Conservation (phyloP, 2,329 filamentous ascomycete genomes). For the Penicillium polonicum region DNA sequence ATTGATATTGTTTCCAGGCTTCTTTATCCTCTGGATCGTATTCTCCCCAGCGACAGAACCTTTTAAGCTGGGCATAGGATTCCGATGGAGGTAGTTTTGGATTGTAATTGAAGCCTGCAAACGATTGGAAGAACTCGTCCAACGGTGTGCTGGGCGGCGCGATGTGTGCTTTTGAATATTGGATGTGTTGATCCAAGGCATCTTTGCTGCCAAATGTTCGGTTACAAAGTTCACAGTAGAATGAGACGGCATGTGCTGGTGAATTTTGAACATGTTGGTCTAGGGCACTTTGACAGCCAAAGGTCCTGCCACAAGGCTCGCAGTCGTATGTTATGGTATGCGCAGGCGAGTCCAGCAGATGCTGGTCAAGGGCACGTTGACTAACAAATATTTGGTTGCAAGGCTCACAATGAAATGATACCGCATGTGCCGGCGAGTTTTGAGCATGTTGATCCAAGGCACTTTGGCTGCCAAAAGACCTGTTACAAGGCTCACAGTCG, state of each 20-base stretch:
- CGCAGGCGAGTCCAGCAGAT: background rate
- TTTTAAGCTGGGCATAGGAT: background rate
- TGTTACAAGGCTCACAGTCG: too few relatives aligned
- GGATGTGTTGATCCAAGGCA: background rate
- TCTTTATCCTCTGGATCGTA: background rate
- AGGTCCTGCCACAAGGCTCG: background rate
- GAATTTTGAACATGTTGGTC: background rate
- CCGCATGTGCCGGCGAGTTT: too few relatives aligned
- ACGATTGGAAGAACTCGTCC: background rate
- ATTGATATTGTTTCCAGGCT: background rate
- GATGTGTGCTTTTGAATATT: background rate
- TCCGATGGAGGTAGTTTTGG: background rate
- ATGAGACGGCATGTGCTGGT: background rate
- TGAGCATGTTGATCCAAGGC: too few relatives aligned
- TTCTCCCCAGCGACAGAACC: background rate
- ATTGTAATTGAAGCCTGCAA: background rate
- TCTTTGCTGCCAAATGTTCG: background rate
- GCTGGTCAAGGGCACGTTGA: background rate
- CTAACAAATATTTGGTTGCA: rapidly evolving
- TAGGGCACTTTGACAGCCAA: background rate
- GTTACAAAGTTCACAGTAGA: background rate
- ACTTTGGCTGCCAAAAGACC: too few relatives aligned
- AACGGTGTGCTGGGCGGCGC: background rate
- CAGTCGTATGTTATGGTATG: background rate
- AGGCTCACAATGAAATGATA: too few relatives aligned